These are phyloP conservation scores for Phlebiopsis gigantea DNA, from an alignment of 768 basidiomycete species.

Conservation along the genomic window DNA sequence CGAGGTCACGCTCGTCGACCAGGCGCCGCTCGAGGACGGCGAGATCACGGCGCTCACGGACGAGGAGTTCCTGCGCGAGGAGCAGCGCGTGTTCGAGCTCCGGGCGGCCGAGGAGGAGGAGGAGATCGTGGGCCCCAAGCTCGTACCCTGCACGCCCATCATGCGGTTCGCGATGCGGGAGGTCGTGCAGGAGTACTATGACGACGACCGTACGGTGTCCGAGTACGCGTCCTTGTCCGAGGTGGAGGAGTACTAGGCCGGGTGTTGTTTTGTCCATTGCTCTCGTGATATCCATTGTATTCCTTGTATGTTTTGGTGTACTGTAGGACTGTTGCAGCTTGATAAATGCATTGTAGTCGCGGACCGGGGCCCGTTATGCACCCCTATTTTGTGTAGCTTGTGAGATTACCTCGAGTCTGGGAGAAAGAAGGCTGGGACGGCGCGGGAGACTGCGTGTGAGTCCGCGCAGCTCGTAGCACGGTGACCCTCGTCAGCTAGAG, in stretches of 20 bases:
- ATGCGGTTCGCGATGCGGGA: slow-evolving; percentile 82
- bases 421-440: background rate
- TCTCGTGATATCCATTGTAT: background rate
- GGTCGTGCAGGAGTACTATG: slow-evolving; percentile 78
- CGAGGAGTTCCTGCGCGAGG: slow-evolving; percentile 40
- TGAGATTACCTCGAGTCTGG: background rate
- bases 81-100: slow-evolving; percentile 39
- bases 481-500: background rate
- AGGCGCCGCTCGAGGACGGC: slow-evolving; percentile 34
- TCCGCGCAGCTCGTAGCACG: background rate
- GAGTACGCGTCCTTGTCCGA: slow-evolving; percentile 79
- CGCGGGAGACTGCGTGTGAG: background rate
- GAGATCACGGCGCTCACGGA: slow-evolving; percentile 42
- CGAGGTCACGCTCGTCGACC: slow-evolving; percentile 24
- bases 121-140: slow-evolving; percentile 63
- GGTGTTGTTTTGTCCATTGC: background rate
- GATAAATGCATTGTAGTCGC: background rate
- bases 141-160: slow-evolving; percentile 74
- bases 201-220: slow-evolving; percentile 67
- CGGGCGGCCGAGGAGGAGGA: slow-evolving; percentile 45
- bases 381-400: too few species aligned
- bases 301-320: background rate
- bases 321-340: background rate
- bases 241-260: slow-evolving; percentile 60
- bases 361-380: background rate